A percentile compares a stretch with the other conserved stretches of the same genome.
phyloP scores from a whole-genome alignment of 306 rosid species.

The Castanea crenata region DNA sequence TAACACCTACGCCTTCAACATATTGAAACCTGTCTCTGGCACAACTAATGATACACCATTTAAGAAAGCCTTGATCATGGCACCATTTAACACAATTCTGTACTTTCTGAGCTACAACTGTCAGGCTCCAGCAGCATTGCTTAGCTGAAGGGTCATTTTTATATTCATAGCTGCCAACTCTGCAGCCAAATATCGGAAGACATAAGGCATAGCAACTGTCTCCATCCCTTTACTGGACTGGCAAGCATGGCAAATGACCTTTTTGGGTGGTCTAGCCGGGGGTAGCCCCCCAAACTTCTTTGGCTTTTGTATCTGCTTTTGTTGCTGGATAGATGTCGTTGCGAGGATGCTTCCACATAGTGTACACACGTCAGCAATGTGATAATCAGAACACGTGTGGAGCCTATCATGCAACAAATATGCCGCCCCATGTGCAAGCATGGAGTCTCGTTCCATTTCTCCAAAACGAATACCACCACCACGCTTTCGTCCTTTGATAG shows the following conservation, averaged over 20 bases:
- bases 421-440: slow-evolving; percentile 98
- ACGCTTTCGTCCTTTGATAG: slow-evolving; percentile 81
- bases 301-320: slow-evolving; percentile 15
- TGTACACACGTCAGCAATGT: slow-evolving; percentile 87
- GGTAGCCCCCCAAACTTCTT: slow-evolving; percentile 53
- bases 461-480: slow-evolving; percentile 99
- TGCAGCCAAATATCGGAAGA: slow-evolving; percentile 84
- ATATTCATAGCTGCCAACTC: slow-evolving; percentile 97
- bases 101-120: neutral
- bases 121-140: slow-evolving; percentile 25
- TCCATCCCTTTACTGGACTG: slow-evolving; percentile 85
- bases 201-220: slow-evolving; percentile 91
- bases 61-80: neutral
- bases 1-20: no score
- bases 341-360: slow-evolving; percentile 84
- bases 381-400: slow-evolving; percentile 91
- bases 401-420: slow-evolving; percentile 87
- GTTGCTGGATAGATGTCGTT: slow-evolving; percentile 52
- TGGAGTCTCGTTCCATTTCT: slow-evolving; percentile 96
- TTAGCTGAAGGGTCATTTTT: slow-evolving; percentile 70
- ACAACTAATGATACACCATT: neutral
- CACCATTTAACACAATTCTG: neutral
- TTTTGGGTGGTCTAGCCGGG: slow-evolving; percentile 51
- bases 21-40: no score
- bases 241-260: slow-evolving; percentile 70